phyloP scores from a whole-genome alignment of 2,329 filamentous ascomycete genomes.

The Aspergillus floridensis region DNA sequence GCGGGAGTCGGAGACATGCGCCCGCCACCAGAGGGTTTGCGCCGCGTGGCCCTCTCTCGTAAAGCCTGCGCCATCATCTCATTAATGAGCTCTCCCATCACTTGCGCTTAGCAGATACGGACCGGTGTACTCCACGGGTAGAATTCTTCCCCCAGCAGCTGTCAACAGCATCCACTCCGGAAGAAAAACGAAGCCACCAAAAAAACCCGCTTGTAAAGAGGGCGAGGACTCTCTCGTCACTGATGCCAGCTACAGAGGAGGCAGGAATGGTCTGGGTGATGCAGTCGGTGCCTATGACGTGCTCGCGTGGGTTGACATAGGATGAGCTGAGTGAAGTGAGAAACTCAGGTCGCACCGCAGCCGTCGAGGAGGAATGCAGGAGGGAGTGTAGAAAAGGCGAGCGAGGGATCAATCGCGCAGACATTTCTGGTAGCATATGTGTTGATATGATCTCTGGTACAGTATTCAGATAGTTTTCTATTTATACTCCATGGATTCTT shows the following conservation, averaged over 20 bases:
- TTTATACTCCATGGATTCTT: neutral
- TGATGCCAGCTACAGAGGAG: conserved; percentile 10
- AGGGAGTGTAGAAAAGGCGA: conserved; percentile 10
- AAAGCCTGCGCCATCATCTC: neutral
- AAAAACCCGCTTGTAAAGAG: conserved; percentile 20
- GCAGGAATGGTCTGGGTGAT: conserved; percentile 13
- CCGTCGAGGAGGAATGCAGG: conserved; percentile 7
- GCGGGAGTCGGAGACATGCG: neutral
- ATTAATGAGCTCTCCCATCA: neutral
- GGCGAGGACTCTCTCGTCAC: conserved; percentile 15
- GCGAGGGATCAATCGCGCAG: neutral
- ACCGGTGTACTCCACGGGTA: neutral
- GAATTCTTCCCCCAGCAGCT: conserved; percentile 2
- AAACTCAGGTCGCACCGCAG: conserved; percentile 11
- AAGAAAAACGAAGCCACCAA: conserved; percentile 16
- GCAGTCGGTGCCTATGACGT: conserved; percentile 12
- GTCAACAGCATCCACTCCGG: conserved; percentile 10
- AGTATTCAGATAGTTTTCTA: too few species aligned
- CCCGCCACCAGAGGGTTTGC: conserved; percentile 3
- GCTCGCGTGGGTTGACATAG: conserved; percentile 17
- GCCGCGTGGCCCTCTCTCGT: neutral
- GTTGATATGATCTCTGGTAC: too few species aligned
- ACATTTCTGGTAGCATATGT: neutral
- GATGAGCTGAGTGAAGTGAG: conserved; percentile 11
- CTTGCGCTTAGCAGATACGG: neutral